Conservation (phyloP, 257 asterid species). For the Schizonepeta tenuifolia region DNA sequence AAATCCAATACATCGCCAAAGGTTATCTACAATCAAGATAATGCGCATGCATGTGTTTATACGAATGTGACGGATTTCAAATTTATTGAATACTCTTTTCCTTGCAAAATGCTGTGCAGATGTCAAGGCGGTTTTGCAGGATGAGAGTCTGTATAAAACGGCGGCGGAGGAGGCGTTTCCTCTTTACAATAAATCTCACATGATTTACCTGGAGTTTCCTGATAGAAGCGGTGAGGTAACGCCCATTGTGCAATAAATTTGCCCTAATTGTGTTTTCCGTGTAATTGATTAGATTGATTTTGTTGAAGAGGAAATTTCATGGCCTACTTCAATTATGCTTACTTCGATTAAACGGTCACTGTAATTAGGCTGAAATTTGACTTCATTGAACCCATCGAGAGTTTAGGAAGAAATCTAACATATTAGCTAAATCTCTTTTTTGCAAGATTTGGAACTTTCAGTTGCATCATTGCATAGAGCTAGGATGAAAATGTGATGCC, state of each 20-base stretch:
- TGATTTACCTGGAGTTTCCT: slow-evolving; percentile 85
- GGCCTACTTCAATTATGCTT: slow-evolving; percentile 16
- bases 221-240: slow-evolving; percentile 93
- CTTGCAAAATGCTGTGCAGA: slow-evolving; percentile 50
- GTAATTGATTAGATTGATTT: slow-evolving; percentile 22
- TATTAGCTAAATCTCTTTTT: neutral
- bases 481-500: slow-evolving; percentile 14
- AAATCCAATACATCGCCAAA: slow-evolving; percentile 90
- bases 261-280: slow-evolving; percentile 19
- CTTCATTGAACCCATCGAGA: slow-evolving; percentile 19
- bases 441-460: neutral
- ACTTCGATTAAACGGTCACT: slow-evolving; percentile 2
- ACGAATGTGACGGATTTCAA: slow-evolving; percentile 8
- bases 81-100: neutral
- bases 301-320: slow-evolving; percentile 10
- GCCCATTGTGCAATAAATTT: slow-evolving; percentile 23
- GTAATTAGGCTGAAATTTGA: slow-evolving; percentile 24
- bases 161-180: slow-evolving; percentile 91
- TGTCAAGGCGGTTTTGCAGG: slow-evolving; percentile 68
- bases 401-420: neutral
- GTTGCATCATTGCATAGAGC: slow-evolving; percentile 7
- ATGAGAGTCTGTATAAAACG: slow-evolving; percentile 59
- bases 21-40: slow-evolving; percentile 41
- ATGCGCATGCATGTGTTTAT: slow-evolving; percentile 5
- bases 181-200: slow-evolving; percentile 79